Base-by-base conservation (phyloP, 2,329 filamentous ascomycete species). In the Aspergillus cejpii region DNA sequence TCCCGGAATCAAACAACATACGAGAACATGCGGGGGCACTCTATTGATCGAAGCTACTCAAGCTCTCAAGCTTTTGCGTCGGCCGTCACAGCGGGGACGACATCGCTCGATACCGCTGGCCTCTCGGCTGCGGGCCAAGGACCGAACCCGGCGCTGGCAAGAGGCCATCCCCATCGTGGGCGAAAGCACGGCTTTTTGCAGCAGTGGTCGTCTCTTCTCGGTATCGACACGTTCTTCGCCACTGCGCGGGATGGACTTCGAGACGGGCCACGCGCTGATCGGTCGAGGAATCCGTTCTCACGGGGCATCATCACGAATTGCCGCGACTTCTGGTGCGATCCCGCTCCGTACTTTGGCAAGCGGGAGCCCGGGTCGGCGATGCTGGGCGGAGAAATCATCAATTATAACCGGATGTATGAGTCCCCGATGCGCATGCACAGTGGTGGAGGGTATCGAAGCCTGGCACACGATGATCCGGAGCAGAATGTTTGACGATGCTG, bases 301-400 rank as follows among this genome's bases (percentile, higher is more conserved):
- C 77, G 82, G 24, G 92, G 92, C 6, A 75, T 88, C 29, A 57
- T 94, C n/a, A 79, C 83, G 47, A 98, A 98, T 63, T 98, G 92
- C 68, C 84, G 80, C 54, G 94, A 98, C 67, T 98, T 98, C 65
- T 97, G 90, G 88, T 91, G 86, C 59, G 92, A 97, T 62, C 81
- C 87, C 1, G 83, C 86, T 2, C 85, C 91, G 0, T 66, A 94
- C 14, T 91, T 95, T 63, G 81, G 84, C 8, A 80, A 76, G 56
- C 78, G 84, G 46, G 81, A 87, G 58, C 84, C 79, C 40, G 90
- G 90, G 10, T 75, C 76, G 34, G 89, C 85, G 0, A 71, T 89
- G 63, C 70, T 98, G 6, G 87, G 82, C 11, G 91, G 92, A 2
- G 77, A 85, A 58, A 72, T 77, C 29, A 80, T 98, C 37, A 88